Base-by-base conservation (phyloP, 495 filamentous ascomycete species). In the Cladorrhinum samala region DNA sequence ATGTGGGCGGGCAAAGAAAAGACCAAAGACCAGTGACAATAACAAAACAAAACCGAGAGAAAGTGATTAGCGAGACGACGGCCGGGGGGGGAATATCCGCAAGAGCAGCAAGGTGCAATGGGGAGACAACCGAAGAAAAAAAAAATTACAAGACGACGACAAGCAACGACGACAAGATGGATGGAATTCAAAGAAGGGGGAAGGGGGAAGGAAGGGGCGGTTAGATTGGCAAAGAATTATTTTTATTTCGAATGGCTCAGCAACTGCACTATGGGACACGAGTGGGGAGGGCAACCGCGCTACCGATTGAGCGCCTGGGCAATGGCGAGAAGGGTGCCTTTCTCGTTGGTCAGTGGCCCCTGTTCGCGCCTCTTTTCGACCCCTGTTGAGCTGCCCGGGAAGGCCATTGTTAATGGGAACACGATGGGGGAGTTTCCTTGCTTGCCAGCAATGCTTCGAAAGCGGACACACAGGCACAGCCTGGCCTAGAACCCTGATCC, bases 221-320 rank as follows among this genome's bases (percentile, higher is more conserved):
- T 58, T 33, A 33, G 27, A 11, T 5, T 68, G 56, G 58, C 50
- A 37, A 50, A 61, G 55, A 62, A 66, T 66, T 66, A 67, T 67
- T 67, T 67, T 62, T 62, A 62, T 64, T 61, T 59, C 49, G 27
- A 55, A 39, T 47, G 53, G 48, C 57, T 42, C 56, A 52, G 61
- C 54, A 44, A 41, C 43, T 46, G 43, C 52, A 46, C 49, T 54
- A 36, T 59, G 52, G 44, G 48, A 51, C 48, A 42, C 25, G 44
- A 54, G 51, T 57, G 60, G 62, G 62, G 57, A 62, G 57, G 54
- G 36, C 49, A 24, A 53, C 42, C 56, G 53, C 56, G 59, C 64
- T 66, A 58, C 56, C 46, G 46, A 50, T 20, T 45, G 49, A 57
- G 45, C 25, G 49, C 41, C 50, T 50, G 55, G 53, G 49, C 23